Base-by-base conservation (phyloP, 169 alveolate genomes). In the Cryptosporidium canis region DNA sequence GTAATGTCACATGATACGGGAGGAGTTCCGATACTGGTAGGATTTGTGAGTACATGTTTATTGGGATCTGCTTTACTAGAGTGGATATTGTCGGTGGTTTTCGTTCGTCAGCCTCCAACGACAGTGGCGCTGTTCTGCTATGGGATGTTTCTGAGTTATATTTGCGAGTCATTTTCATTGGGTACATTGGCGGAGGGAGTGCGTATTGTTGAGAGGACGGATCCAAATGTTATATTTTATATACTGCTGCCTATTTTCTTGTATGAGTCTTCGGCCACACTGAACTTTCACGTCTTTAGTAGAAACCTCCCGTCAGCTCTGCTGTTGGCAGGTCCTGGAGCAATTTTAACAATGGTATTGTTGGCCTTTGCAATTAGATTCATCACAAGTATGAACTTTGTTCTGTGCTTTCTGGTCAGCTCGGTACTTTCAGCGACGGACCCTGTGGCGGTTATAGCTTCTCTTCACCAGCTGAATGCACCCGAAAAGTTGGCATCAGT, bases 371-470 rank as follows among this genome's bases (percentile, higher is more conserved):
- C 90, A 43, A 67, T 85, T 71, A 44, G 48, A 12, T 85, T 67
- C 33, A 82, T 91, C 24, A 21, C 91, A 55, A 83, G 91, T 27
- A 83, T 87, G 66, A 82, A 85, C 35, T 66, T 64, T 6, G 87
- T 83, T 18, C 48, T 85, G 33, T 91, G 93, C 21, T 90, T 91
- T 24, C 35, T 91, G 51, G 67, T 91, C 48, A 91, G 93, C 31
- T 85, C 92, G 14, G 70, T 91, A 27, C 61, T 91, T 27, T 91
- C 93, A 31, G 93, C 93, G n/a, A 91, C 93, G 33, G 93, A 91
- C 29, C 93, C 93, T 43, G 93, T 91, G 21, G 93, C 93, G 21
- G 93, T 91, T 27, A 91, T 91, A 11, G 93, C 93, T n/a, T 83
- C 91, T 16, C 51, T 91, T 16, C 91, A 85, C 29, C 91, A 87